These are phyloP conservation scores for Mycena crocata DNA, from an alignment of 768 basidiomycete genomes.

Conservation along the genomic window DNA sequence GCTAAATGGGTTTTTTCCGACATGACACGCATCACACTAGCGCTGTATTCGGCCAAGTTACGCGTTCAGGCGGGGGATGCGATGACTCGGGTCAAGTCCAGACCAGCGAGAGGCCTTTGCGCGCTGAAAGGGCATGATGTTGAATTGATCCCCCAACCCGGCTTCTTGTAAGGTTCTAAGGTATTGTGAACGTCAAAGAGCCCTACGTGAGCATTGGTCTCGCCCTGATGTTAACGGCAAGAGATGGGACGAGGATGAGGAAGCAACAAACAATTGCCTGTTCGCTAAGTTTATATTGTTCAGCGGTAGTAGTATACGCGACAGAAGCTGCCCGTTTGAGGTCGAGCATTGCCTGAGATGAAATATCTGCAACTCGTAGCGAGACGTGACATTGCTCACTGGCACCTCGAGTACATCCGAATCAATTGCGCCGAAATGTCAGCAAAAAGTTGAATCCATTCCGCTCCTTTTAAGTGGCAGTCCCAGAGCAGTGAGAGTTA, in stretches of 20 bases:
- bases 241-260: neutral
- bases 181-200: conserved; percentile 28
- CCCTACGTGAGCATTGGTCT: conserved; percentile 41
- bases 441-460: conserved; percentile 24
- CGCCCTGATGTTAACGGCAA: conserved; percentile 31
- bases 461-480: conserved; percentile 16
- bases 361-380: neutral
- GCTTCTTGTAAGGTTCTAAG: conserved; percentile 33
- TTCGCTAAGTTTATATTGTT: conserved; percentile 36
- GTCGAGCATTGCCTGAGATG: neutral
- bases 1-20: too few relatives aligned
- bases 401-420: conserved; percentile 38
- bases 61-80: conserved; percentile 38
- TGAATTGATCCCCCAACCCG: conserved; percentile 36
- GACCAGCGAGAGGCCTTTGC: conserved; percentile 38
- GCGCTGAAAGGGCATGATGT: conserved; percentile 6
- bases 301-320: conserved; percentile 27
- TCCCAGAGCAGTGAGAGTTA: conserved; percentile 6
- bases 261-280: neutral
- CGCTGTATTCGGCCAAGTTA: conserved; percentile 43
- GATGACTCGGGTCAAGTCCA: conserved; percentile 45
- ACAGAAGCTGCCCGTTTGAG: conserved; percentile 41
- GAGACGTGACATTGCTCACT: too few relatives aligned
- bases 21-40: conserved; percentile 43
- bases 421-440: conserved; percentile 18